Evolutionary conservation across 331 rosid species (phyloP).

Genomic region (Quercus tomentella): DNA sequence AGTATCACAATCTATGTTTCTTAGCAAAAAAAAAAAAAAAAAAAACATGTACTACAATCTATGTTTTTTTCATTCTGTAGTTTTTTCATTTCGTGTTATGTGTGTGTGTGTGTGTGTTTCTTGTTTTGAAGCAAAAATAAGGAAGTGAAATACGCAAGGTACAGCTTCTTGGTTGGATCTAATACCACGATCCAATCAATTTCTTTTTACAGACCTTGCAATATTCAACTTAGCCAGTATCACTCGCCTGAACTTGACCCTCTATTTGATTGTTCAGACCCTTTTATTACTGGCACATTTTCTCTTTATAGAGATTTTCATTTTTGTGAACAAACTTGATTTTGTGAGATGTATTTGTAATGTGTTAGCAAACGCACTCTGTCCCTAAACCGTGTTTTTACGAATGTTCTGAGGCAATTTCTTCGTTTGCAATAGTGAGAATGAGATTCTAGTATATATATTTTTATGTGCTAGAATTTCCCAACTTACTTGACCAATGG

Average conservation of each 20-base stretch:
- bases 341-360: not conserved
- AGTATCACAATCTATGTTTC: too few species aligned
- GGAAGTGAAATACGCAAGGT: too few species aligned
- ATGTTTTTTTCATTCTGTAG: not conserved
- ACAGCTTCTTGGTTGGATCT: not conserved
- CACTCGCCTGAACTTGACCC: conserved; percentile 44
- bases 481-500: conserved; percentile 27
- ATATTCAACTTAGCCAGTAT: conserved; percentile 31
- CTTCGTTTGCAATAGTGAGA: conserved; percentile 50
- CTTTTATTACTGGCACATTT: conserved; percentile 19
- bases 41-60: too few species aligned
- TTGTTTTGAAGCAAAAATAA: too few species aligned
- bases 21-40: not conserved
- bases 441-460: too few species aligned
- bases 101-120: too few species aligned
- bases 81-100: not conserved
- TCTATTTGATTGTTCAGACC: conserved; percentile 39
- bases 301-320: too few species aligned
- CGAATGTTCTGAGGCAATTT: conserved; percentile 53
- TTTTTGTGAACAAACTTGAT: too few species aligned
- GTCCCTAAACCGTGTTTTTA: conserved; percentile 32
- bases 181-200: conserved; percentile 32
- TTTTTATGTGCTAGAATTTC: not conserved
- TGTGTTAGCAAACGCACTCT: conserved; percentile 56
- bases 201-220: conserved; percentile 35